A percentile compares a stretch with the other conserved stretches of the same genome.
phyloP scores from a whole-genome alignment of 225 moss, liverwort and hornwort species.

The Pleurozium schreberi region DNA sequence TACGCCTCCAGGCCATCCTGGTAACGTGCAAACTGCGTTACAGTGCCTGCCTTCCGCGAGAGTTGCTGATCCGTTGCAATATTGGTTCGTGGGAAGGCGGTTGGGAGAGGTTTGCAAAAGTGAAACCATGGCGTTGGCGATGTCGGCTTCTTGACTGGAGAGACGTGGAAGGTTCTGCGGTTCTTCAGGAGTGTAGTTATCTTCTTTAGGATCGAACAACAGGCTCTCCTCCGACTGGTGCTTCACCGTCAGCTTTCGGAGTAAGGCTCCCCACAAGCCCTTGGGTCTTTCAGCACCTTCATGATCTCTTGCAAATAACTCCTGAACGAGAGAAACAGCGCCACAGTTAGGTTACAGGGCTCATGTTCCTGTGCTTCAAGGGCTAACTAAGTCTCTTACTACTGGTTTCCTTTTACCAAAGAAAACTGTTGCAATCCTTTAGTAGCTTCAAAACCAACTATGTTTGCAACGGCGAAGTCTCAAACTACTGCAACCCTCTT shows the following conservation, averaged over 20 bases:
- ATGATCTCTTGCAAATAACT: not conserved
- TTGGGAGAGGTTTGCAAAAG: conserved; percentile 1
- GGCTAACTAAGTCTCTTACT: not conserved
- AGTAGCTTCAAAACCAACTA: not conserved
- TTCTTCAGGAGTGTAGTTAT: not conserved
- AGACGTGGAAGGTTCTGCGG: not conserved
- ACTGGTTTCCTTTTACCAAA: too few relatives aligned
- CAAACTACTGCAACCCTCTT: not conserved
- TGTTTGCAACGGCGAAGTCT: not conserved
- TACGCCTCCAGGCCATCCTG: conserved; percentile 15
- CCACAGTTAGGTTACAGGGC: not conserved
- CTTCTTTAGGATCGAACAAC: not conserved
- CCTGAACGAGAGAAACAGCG: not conserved
- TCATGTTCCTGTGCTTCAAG: not conserved
- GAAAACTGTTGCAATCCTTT: not conserved
- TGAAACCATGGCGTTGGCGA: conserved; percentile 10
- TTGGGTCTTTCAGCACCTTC: conserved; percentile 20
- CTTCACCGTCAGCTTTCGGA: conserved; percentile 28
- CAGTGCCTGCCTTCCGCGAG: conserved; percentile 5
- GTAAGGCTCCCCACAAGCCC: conserved; percentile 24
- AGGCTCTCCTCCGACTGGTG: conserved; percentile 12
- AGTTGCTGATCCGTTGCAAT: not conserved
- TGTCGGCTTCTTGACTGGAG: not conserved
- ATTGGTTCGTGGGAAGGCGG: not conserved
- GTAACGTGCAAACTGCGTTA: not conserved